These are phyloP conservation scores for Didymella segeticola DNA, from an alignment of 2,329 filamentous ascomycete genomes.

Conservation along the genomic window DNA sequence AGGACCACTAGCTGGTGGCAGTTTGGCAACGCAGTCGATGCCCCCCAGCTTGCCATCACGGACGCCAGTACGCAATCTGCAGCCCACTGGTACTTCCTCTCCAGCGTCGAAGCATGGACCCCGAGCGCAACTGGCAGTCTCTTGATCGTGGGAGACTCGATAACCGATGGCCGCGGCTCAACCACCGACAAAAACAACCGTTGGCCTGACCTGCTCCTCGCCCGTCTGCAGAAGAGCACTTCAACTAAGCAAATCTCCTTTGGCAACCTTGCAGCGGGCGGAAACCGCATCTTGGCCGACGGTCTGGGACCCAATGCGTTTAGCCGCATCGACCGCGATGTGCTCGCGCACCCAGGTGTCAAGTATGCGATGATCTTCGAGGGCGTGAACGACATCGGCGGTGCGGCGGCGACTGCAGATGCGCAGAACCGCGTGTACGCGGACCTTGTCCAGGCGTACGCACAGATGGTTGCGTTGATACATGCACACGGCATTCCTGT, in stretches of 20 bases:
- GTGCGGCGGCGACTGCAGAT: constrained; percentile 51
- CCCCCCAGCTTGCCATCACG: constrained; percentile 55
- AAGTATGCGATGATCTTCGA: constrained; percentile 71
- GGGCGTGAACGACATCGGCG: constrained; percentile 70
- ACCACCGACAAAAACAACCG: constrained; percentile 66
- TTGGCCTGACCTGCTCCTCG: constrained; percentile 47
- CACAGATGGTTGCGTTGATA: constrained; percentile 63
- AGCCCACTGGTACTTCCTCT: constrained; percentile 65
- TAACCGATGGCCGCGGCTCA: constrained; percentile 69
- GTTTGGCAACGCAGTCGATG: constrained; percentile 62
- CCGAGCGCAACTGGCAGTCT: constrained; percentile 55
- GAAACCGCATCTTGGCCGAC: constrained; percentile 69
- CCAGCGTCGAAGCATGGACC: constrained; percentile 62
- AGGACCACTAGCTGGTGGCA: constrained; percentile 68
- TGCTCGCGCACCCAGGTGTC: constrained; percentile 64
- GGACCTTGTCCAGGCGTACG: constrained; percentile 63
- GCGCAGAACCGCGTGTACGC: constrained; percentile 59
- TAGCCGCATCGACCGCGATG: constrained; percentile 68
- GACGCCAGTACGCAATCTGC: constrained; percentile 44
- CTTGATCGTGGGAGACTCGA: constrained; percentile 67
- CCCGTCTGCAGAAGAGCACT: constrained; percentile 54
- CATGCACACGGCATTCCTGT: constrained; percentile 62
- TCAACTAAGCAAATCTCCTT: constrained; percentile 60
- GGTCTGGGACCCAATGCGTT: constrained; percentile 68
- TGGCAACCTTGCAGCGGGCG: constrained; percentile 71